Conservation (phyloP, 2,329 filamentous ascomycete species). For the Aspergillus sclerotialis region DNA sequence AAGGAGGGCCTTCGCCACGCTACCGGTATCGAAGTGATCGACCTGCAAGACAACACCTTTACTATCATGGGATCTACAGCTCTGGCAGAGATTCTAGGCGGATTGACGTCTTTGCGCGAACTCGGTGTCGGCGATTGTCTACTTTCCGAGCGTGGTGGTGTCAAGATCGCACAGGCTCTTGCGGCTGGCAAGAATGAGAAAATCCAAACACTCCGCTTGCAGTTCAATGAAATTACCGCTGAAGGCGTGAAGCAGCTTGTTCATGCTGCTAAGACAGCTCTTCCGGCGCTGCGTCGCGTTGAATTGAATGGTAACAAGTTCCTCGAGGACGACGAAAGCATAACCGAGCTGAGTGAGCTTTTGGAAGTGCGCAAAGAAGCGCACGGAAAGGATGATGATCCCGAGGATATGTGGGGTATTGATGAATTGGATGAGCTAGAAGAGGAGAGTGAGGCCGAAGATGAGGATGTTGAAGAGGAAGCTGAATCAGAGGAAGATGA, state of each 20-base stretch:
- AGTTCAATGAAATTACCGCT: conserved; percentile 90
- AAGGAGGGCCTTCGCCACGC: conserved; percentile 70
- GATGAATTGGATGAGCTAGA: conserved; percentile 84
- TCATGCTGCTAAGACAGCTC: conserved; percentile 56
- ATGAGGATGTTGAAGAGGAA: conserved; percentile 61
- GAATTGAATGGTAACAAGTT: conserved; percentile 98
- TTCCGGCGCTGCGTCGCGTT: conserved; percentile 74
- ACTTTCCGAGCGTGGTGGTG: conserved; percentile 67
- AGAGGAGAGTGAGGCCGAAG: conserved; percentile 62
- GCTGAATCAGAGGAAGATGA: conserved; percentile 61
- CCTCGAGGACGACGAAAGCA: conserved; percentile 69
- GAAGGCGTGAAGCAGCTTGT: conserved; percentile 66
- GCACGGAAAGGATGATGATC: conserved; percentile 50
- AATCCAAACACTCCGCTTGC: conserved; percentile 72
- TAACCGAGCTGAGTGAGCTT: conserved; percentile 62
- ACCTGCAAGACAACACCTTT: conserved; percentile 97
- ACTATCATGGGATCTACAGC: conserved; percentile 72
- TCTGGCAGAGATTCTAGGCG: conserved; percentile 64
- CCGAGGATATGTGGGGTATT: conserved; percentile 76
- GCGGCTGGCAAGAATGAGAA: conserved; percentile 68
- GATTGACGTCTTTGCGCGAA: conserved; percentile 71
- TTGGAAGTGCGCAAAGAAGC: conserved; percentile 74
- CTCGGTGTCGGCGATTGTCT: conserved; percentile 86
- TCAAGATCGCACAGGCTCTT: conserved; percentile 67
- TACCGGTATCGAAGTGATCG: conserved; percentile 63